Evolutionary conservation across 2,329 filamentous ascomycete genomes (phyloP), one percentile per base, ranked within the genome.

Genomic region (Cyanodermella asteris): DNA sequence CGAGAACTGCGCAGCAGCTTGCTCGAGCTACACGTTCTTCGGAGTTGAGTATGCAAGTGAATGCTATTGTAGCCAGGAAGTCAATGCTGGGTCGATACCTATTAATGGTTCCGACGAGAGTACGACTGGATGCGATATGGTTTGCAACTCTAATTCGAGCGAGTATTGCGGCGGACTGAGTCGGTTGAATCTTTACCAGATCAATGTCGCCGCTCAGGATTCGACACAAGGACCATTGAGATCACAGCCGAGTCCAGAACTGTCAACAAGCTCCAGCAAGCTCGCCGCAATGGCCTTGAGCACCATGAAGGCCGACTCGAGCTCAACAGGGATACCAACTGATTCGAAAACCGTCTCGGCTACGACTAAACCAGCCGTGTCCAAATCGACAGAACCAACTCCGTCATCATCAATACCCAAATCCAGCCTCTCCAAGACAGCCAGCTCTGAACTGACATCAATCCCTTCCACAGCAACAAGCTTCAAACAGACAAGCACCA

Each of bases 391-490:
- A n/a, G n/a, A n/a, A n/a, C n/a, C 23, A 7, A 16, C n/a, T 7
- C 14, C 23, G 14, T 24, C 23, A 7, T 24, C 23, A 13, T 7
- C 18, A 15, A 17, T 18, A 10, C 13, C 23, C 7, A 18, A 16
- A 5, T 15, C 18, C 9, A 17, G 8, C 4, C 23, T 23, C 11
- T 14, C 24, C 11, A n/a, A n/a, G n/a, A 14, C 33, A 14, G 27
- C 24, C 16, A 29, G 16, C 32, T n/a, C n/a, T n/a, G n/a, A n/a
- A n/a, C 33, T 16, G 27, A 36, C 27, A 5, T 28, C 25, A 9
- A 30, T 25, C 15, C 12, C 25, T 4, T 14, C 30, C 5, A 29
- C 23, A 6, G 14, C 23, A 10, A 11, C 11, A 16, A 24, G 6
- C 8, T 8, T 13, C 11, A 26, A n/a, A n/a, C n/a, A n/a, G n/a